Base-by-base conservation (phyloP, 2,329 filamentous ascomycete species). In the Nigrospora osmanthi region DNA sequence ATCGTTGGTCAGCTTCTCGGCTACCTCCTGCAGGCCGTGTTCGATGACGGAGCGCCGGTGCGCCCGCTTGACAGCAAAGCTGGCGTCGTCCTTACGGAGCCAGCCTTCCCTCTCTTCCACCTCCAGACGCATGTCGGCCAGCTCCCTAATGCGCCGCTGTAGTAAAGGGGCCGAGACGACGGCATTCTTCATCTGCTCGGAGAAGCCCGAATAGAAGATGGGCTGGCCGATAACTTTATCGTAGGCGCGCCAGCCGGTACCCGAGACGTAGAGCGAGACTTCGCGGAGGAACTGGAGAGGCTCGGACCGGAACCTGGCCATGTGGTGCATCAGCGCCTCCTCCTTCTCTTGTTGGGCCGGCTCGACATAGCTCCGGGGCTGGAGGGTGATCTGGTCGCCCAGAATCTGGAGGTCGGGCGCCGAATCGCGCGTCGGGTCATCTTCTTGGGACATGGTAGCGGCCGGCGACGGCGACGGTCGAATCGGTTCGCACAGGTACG, bases 181-280 rank as follows among this genome's bases (percentile, higher is more conserved):
- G 55, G 78, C 75, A 17, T 72, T 71, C 66, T 87, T 95, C 80
- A 98, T 95, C 47, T 89, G 82, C 52, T 96, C 91, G 28, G 83
- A 85, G 67, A 95, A 98, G 23, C 93, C 93, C 0, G 83, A 69
- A 64, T 96, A 98, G 70, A 91, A 97, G 51, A 96, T 84, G 11
- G 89, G 89, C 62, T 95, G 90, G 17, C 93, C 93, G 55, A 97
- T 84, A 50, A 90, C 78, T 50, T 85, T 73, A 59, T 97, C 89
- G 69, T 98, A 98, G 48, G 87, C 88, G 49, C 93, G 87, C 93
- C 93, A 98, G 62, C 90, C 91, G 42, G 87, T 85, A 44, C 93
- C 93, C 12, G 89, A 91, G 51, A 97, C 86, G 66, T 97, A 90
- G 32, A 95, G 75, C 39, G 87, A 93, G 32, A 98, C 85, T 70